These are phyloP conservation scores for Madurella mycetomatis DNA, from an alignment of 2,329 filamentous ascomycete genomes.

Conservation along the genomic window DNA sequence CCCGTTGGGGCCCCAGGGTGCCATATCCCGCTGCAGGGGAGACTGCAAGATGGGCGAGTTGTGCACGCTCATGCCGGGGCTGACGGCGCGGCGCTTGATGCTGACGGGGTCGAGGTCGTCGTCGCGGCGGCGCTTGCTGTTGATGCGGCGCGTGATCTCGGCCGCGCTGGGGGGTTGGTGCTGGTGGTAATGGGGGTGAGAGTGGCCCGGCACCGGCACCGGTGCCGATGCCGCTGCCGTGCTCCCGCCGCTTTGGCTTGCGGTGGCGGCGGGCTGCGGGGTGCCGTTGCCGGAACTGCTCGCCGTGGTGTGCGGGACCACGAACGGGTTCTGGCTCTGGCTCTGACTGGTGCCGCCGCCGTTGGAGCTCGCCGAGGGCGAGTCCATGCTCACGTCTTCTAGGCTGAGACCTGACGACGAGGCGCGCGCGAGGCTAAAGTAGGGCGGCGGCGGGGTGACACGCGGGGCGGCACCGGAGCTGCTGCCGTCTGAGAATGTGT, in stretches of 20 bases:
- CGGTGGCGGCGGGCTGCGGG: slow-evolving; percentile 28
- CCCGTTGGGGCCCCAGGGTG: slow-evolving; percentile 56
- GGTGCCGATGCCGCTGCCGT: neutral
- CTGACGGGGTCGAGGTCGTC: slow-evolving; percentile 84
- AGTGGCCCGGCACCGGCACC: slow-evolving; percentile 1
- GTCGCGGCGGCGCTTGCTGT: slow-evolving; percentile 79
- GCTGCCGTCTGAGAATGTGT: slow-evolving; percentile 67
- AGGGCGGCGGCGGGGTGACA: slow-evolving; percentile 58
- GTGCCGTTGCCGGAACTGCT: slow-evolving; percentile 37
- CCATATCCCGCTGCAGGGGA: slow-evolving; percentile 67
- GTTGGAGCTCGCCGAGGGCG: slow-evolving; percentile 43
- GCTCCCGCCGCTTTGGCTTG: slow-evolving; percentile 1
- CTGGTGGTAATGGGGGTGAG: slow-evolving; percentile 31
- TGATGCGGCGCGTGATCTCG: slow-evolving; percentile 73
- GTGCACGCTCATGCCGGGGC: slow-evolving; percentile 83
- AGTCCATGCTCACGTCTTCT: slow-evolving; percentile 73
- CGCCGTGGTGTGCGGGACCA: slow-evolving; percentile 27
- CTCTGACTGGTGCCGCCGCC: slow-evolving; percentile 9
- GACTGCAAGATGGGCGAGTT: slow-evolving; percentile 87
- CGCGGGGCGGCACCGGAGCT: slow-evolving; percentile 37
- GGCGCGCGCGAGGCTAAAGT: slow-evolving; percentile 55
- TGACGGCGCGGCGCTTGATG: slow-evolving; percentile 89
- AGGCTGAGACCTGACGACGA: slow-evolving; percentile 56
- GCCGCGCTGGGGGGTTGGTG: slow-evolving; percentile 57
- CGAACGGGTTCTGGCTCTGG: slow-evolving; percentile 26